A percentile compares a stretch with the other conserved stretches of the same genome.
These are phyloP conservation scores for Globisporangium megalacanthum DNA, from an alignment of 352 stramenopile species.

Conservation along the genomic window DNA sequence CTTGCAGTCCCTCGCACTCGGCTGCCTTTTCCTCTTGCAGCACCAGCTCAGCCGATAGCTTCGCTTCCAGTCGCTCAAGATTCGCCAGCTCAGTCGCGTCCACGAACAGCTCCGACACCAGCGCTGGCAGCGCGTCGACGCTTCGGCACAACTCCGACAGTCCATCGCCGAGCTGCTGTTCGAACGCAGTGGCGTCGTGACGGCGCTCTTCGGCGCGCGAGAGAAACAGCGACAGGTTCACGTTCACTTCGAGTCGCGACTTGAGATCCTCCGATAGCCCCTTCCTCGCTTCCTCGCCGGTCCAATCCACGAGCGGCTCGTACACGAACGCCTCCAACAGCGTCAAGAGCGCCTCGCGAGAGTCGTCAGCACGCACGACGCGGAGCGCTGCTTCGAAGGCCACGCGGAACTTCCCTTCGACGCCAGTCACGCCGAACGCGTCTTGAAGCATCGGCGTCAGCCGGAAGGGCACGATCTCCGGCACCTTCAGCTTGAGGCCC, in stretches of 20 bases:
- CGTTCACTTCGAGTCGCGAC: constrained; percentile 72
- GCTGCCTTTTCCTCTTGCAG: constrained; percentile 8
- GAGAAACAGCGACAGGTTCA: constrained; percentile 83
- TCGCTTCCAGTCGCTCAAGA: constrained; percentile 24
- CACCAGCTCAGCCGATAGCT: constrained; percentile 11
- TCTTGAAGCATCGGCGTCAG: constrained; percentile 81
- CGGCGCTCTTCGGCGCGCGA: constrained; percentile 72
- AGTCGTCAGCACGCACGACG: constrained; percentile 51
- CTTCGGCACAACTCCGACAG: constrained; percentile 14
- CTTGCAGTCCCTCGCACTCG: constrained; percentile 3
- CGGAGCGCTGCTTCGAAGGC: constrained; percentile 73
- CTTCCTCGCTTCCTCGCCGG: constrained; percentile 31
- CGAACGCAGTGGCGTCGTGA: constrained; percentile 52
- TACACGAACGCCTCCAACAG: constrained; percentile 86
- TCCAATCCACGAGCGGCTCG: constrained; percentile 79
- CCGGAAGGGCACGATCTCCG: constrained; percentile 89
- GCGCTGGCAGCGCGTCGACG: constrained; percentile 8
- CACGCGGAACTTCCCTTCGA: constrained; percentile 66
- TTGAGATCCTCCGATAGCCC: constrained; percentile 42
- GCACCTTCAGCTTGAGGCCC: constrained; percentile 79
- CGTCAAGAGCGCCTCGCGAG: constrained; percentile 64
- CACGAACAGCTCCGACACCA: constrained; percentile 5
- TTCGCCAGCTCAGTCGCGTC: neutral
- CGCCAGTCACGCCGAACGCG: constrained; percentile 64
- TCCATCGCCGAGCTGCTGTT: constrained; percentile 24